Evolutionary conservation across 495 filamentous ascomycete genomes (phyloP).

Genomic region (Trichoderma asperelloides): DNA sequence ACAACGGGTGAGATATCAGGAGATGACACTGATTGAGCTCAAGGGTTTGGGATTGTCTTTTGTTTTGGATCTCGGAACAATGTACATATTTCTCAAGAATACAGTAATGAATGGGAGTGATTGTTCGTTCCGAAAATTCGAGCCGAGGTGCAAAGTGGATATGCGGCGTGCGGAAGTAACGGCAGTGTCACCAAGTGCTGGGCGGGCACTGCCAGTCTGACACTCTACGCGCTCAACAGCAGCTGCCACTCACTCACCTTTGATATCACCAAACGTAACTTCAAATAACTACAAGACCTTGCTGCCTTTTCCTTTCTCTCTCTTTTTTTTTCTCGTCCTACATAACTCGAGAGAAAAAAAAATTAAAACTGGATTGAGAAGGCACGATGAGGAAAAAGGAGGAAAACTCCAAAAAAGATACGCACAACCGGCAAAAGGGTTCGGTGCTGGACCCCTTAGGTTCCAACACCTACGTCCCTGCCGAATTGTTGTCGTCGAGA

Average conservation of each 20-base stretch:
- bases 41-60: too few relatives aligned
- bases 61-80: too few relatives aligned
- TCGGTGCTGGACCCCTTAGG: background rate
- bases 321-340: background rate
- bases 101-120: too few relatives aligned
- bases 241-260: too few relatives aligned
- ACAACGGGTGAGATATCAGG: background rate
- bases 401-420: background rate
- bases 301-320: too few relatives aligned
- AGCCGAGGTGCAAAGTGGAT: too few relatives aligned
- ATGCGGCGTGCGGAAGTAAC: too few relatives aligned
- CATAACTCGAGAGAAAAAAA: background rate
- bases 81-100: too few relatives aligned
- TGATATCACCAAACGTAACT: background rate
- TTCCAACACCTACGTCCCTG: background rate
- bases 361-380: background rate
- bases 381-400: background rate
- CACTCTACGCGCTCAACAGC: background rate
- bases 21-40: too few relatives aligned
- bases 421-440: background rate
- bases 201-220: background rate
- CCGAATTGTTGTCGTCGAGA: background rate
- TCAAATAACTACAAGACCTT: background rate
- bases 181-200: background rate
- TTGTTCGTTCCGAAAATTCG: too few relatives aligned